phyloP scores from a whole-genome alignment of 169 alveolate genomes.

The Sarcocystis neurona region DNA sequence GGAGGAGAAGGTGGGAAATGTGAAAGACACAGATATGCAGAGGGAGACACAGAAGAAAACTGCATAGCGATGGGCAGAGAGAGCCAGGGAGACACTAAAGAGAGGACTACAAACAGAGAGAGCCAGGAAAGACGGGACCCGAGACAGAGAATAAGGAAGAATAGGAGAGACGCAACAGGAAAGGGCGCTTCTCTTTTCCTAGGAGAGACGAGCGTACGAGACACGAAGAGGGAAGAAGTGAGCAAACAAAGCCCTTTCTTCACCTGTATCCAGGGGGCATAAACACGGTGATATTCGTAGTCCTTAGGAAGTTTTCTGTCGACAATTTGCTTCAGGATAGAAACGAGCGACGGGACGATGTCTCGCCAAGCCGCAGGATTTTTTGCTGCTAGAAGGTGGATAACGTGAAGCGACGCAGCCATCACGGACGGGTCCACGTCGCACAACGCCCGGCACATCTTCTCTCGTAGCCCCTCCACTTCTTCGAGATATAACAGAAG shows the following conservation, averaged over 20 bases:
- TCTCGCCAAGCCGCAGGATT: conserved; percentile 70
- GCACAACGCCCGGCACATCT: conserved; percentile 81
- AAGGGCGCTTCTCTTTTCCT: no score
- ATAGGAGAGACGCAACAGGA: no score
- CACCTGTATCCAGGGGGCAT: conserved; percentile 97
- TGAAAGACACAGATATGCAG: no score
- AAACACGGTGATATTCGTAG: conserved; percentile 92
- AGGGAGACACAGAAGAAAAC: no score
- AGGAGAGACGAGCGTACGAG: no score
- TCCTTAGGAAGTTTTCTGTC: conserved; percentile 92
- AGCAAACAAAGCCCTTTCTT: conserved; percentile 39
- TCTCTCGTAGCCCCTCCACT: conserved; percentile 7
- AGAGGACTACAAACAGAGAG: no score
- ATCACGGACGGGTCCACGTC: conserved; percentile 93
- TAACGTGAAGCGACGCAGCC: conserved; percentile 87
- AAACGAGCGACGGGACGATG: conserved; percentile 82
- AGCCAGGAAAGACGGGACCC: no score
- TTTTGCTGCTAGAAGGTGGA: conserved; percentile 66
- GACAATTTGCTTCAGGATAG: conserved; percentile 88
- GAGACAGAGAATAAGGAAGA: no score
- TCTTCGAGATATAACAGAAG: no score
- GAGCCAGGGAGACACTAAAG: no score
- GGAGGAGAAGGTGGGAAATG: no score
- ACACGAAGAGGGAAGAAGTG: not conserved
- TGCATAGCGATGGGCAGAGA: no score